Base-by-base conservation (phyloP, 2,329 filamentous ascomycete species). In the Ophiostoma sp. region DNA sequence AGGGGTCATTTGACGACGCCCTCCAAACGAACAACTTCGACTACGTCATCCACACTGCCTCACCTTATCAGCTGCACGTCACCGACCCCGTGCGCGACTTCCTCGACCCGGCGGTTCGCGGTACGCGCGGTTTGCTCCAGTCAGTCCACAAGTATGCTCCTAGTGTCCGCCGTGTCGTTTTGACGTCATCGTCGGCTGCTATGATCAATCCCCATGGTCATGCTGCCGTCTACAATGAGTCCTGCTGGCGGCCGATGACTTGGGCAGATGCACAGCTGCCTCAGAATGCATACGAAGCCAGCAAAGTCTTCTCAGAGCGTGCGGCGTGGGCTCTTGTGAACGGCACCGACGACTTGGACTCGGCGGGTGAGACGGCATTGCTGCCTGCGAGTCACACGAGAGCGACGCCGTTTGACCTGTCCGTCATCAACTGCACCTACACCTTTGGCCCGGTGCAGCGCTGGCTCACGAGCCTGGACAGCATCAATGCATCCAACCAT, bases 41-140 rank as follows among this genome's bases (percentile, higher is more conserved):
- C 73, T 87, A 84, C 63, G 89, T 94, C 65, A 82, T 92, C 66
- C 89, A 92, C 76, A 91, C 89, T 5, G 89, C 90, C 2, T 88
- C 85, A 0, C 90, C 91, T 0, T 93, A 91, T 79, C 88, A 90
- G 73, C 84, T 87, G 75, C 86, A 87, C 65, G 83, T 88, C 64
- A 82, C 84, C 3, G 80, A 82, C 68, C 77, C 78, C 5, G 74
- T 77, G 9, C 76, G 75, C 18, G 82, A 84, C 60, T 78, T 87
- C 38, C 78, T 87, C 9, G 80, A 85, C 64, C 85, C 85, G 0
- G 85, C 84, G 6, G 80, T 87, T 63, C 80, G 81, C 16, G 84
- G 84, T 9, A 85, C 83, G 0, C 77, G 76, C 0, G 80, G 80
- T 4, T 75, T 87, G 5, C 77, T 87, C 4, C 76, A 78, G 58